Conservation (phyloP, 2,329 filamentous ascomycete species). For the Colletotrichum aenigma region DNA sequence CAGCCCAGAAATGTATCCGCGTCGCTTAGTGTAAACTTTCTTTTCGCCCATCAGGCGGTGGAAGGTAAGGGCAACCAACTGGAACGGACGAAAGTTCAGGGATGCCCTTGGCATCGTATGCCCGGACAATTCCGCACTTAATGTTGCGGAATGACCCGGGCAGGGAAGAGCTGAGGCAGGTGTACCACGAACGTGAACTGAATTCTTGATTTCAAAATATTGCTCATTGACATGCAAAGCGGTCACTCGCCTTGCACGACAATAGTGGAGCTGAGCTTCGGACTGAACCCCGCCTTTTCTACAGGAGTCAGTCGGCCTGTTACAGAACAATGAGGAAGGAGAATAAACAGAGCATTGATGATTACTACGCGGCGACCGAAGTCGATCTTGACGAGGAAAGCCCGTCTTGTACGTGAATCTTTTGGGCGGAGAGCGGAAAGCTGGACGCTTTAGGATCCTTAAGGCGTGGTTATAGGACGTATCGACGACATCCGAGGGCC, state of each 20-base stretch:
- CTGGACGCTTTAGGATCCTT: neutral
- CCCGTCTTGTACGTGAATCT: neutral
- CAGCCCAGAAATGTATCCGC: neutral
- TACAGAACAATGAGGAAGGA: neutral
- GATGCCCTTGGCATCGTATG: neutral
- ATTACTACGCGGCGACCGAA: neutral
- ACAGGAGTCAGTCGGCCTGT: accelerated
- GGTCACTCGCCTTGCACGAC: neutral
- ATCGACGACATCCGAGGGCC: neutral
- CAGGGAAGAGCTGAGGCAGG: neutral
- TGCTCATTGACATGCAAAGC: neutral
- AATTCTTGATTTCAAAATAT: neutral
- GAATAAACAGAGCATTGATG: neutral
- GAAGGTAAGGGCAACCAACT: neutral
- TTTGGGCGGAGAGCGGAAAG: accelerated
- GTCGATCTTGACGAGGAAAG: accelerated
- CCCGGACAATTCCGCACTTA: neutral
- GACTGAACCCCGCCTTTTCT: too few relatives aligned
- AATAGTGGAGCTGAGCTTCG: too few relatives aligned
- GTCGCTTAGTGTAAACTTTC: neutral
- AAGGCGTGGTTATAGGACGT: neutral
- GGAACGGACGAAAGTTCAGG: accelerated
- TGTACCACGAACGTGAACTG: neutral
- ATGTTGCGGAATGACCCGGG: neutral
- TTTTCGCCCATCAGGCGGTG: neutral